These are phyloP conservation scores for Eragrostis nindensis DNA, from an alignment of 176 grass and related monocot species.

Conservation along the genomic window DNA sequence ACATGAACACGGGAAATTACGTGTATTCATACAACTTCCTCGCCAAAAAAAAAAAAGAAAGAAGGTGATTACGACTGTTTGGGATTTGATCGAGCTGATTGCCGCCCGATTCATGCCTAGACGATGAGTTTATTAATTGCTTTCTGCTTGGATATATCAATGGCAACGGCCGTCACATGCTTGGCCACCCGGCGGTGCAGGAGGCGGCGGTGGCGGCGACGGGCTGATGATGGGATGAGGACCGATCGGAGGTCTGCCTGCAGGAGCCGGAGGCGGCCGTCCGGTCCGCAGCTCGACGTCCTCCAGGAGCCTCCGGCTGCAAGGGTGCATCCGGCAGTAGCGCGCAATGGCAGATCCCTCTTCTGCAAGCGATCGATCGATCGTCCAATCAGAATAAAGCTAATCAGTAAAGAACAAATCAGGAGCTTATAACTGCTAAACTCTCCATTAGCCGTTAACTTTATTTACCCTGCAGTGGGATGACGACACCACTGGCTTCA, in stretches of 20 bases:
- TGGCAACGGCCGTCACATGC: background rate
- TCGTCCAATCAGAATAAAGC: background rate
- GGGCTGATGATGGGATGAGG: background rate
- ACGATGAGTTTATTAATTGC: background rate
- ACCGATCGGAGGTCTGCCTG: background rate
- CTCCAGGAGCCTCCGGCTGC: background rate
- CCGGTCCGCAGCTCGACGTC: background rate
- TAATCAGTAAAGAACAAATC: background rate
- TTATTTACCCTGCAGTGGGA: background rate
- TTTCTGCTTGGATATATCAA: background rate
- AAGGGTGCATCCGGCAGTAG: background rate
- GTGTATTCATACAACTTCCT: too few relatives aligned
- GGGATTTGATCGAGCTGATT: too few relatives aligned
- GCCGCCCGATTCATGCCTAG: too few relatives aligned
- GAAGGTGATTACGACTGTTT: too few relatives aligned
- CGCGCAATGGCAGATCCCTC: background rate
- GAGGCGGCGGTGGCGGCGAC: background rate
- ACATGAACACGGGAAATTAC: too few relatives aligned
- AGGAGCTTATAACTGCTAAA: background rate
- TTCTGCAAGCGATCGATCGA: background rate
- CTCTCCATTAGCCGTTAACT: background rate
- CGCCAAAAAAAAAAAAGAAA: too few relatives aligned
- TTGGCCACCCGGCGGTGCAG: too few relatives aligned
- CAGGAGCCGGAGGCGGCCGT: slow-evolving; percentile 16
- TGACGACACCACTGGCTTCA: background rate